Evolutionary conservation across 2,329 filamentous ascomycete species (phyloP).

Genomic region (Penicillium glabrum): DNA sequence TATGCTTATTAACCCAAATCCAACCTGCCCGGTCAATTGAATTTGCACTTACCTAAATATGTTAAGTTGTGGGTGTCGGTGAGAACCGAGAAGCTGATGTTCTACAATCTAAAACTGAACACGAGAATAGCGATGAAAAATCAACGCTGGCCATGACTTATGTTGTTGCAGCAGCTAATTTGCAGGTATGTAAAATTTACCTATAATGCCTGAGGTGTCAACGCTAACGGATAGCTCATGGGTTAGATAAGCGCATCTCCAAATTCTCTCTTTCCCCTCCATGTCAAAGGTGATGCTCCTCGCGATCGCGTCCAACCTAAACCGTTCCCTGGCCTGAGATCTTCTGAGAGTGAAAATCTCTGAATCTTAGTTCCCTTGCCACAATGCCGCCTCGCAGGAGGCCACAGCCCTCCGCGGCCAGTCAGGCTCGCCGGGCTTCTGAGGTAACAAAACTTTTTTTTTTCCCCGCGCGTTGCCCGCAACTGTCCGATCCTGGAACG

Average conservation of each 20-base stretch:
- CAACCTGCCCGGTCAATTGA: too few relatives aligned
- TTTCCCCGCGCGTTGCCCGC: conserved; percentile 11
- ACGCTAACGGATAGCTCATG: conserved; percentile 16
- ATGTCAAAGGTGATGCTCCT: conserved; percentile 5
- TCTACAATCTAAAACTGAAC: too few relatives aligned
- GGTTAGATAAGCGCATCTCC: conserved; percentile 24
- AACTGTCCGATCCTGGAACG: background rate
- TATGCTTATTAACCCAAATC: too few relatives aligned
- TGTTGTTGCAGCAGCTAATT: background rate
- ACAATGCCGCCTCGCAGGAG: conserved; percentile 41
- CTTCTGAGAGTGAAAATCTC: background rate
- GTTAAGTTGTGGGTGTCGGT: too few relatives aligned
- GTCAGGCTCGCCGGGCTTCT: conserved; percentile 26
- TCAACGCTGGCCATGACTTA: background rate
- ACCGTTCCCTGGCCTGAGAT: conserved; percentile 12
- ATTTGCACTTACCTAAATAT: too few relatives aligned
- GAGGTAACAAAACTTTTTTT: conserved; percentile 36
- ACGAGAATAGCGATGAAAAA: background rate
- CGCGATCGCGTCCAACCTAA: conserved; percentile 1
- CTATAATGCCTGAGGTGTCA: conserved; percentile 14
- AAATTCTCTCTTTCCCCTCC: conserved; percentile 27
- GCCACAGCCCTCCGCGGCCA: conserved; percentile 31
- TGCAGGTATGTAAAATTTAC: too few relatives aligned
- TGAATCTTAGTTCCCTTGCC: conserved; percentile 8
- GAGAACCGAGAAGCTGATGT: too few relatives aligned